phyloP scores from a whole-genome alignment of 345 rosid species.

The Syzygium aqueum region DNA sequence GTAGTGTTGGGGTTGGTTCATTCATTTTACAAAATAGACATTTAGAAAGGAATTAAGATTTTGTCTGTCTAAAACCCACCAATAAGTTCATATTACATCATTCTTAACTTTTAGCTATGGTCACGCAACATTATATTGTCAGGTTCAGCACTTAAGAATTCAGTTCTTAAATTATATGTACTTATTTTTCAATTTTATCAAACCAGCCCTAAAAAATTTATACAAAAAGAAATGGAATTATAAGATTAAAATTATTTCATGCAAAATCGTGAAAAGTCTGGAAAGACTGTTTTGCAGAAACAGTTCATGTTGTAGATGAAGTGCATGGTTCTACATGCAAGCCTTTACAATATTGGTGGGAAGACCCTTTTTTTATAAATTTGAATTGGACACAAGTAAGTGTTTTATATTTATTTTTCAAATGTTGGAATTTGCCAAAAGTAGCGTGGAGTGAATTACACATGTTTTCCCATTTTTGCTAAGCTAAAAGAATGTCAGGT shows the following conservation, averaged over 20 bases:
- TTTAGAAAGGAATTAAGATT: background rate
- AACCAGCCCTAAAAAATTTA: background rate
- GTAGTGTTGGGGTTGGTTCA: background rate
- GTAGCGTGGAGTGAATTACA: background rate
- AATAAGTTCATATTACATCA: background rate
- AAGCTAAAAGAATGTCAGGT: background rate
- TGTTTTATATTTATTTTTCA: background rate
- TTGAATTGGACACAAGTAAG: background rate
- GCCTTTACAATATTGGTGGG: background rate
- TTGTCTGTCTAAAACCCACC: background rate
- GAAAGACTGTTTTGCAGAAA: background rate
- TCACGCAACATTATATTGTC: background rate
- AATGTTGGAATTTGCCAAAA: background rate
- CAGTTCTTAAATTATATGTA: background rate
- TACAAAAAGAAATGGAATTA: background rate
- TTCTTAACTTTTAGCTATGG: background rate
- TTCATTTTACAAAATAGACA: background rate
- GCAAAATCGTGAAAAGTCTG: background rate
- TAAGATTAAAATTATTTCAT: background rate
- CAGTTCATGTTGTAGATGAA: background rate
- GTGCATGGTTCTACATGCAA: background rate
- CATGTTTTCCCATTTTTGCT: background rate
- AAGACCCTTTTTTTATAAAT: background rate
- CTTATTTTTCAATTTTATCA: background rate
- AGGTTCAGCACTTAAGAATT: background rate